Evolutionary conservation across 2,329 filamentous ascomycete species (phyloP).

Genomic region (Clathrospora elynae): DNA sequence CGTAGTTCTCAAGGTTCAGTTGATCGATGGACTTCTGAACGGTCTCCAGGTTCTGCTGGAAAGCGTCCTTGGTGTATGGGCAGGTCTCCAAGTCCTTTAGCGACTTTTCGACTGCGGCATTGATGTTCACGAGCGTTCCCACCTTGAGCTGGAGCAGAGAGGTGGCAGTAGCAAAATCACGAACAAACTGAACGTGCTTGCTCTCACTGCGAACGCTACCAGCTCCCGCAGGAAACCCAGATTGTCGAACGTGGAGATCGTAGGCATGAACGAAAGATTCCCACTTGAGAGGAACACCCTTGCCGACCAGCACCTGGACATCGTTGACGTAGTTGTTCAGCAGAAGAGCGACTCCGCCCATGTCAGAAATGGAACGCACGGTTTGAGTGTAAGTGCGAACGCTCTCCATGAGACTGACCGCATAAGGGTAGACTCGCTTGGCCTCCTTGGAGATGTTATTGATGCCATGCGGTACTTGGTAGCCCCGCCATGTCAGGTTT

Average conservation of each 20-base stretch:
- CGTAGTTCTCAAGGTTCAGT: constrained; percentile 93
- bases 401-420: constrained; percentile 97
- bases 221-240: constrained; percentile 62
- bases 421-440: constrained; percentile 97
- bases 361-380: constrained; percentile 77
- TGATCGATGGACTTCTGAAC: constrained; percentile 95
- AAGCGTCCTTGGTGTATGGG: constrained; percentile 77
- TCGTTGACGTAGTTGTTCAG: constrained; percentile 92
- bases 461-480: constrained; percentile 89
- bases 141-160: constrained; percentile 90
- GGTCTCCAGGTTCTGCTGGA: constrained; percentile 78
- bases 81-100: constrained; percentile 83
- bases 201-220: constrained; percentile 71
- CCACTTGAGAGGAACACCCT: constrained; percentile 91
- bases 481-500: constrained; percentile 93
- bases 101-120: constrained; percentile 80
- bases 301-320: constrained; percentile 79
- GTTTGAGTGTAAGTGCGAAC: constrained; percentile 93
- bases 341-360: constrained; percentile 86
- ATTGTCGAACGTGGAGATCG: constrained; percentile 79
- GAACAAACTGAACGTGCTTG: constrained; percentile 95
- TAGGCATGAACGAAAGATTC: constrained; percentile 98
- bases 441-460: constrained; percentile 97
- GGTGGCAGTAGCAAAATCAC: constrained; percentile 86
- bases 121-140: constrained; percentile 74